Evolutionary conservation across 306 rosid genomes (phyloP).

Genomic region (Argentina anserina): DNA sequence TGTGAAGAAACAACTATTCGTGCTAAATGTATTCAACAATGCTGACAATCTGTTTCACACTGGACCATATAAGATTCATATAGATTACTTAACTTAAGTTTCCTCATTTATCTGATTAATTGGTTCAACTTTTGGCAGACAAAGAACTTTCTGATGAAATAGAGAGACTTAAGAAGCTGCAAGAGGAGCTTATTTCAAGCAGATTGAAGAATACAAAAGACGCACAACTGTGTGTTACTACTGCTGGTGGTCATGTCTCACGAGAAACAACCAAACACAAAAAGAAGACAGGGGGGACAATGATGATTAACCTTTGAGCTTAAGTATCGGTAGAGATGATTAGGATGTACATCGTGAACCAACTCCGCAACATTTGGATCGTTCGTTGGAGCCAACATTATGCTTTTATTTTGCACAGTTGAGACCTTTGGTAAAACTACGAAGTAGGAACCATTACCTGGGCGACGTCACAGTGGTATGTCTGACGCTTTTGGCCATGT

Average conservation of each 20-base stretch:
- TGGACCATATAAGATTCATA: background rate
- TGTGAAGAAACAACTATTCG: background rate
- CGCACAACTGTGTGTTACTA: background rate
- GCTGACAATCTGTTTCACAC: background rate
- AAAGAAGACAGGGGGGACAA: background rate
- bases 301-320: background rate
- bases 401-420: background rate
- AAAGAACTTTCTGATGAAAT: constrained; percentile 3
- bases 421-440: background rate
- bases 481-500: background rate
- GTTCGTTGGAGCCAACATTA: background rate
- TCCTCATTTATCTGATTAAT: background rate
- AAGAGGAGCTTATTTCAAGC: background rate
- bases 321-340: background rate
- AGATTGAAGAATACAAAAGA: background rate
- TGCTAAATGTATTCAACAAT: background rate
- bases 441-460: background rate
- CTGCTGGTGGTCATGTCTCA: background rate
- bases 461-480: background rate
- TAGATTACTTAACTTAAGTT: background rate
- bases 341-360: background rate
- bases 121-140: background rate
- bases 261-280: background rate
- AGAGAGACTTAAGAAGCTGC: background rate
- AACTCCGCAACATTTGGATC: background rate